A percentile compares a stretch with the other conserved stretches of the same genome.
These are phyloP conservation scores for Yarrowia osloensis DNA, from an alignment of 805 yeast genomes.

Conservation along the genomic window DNA sequence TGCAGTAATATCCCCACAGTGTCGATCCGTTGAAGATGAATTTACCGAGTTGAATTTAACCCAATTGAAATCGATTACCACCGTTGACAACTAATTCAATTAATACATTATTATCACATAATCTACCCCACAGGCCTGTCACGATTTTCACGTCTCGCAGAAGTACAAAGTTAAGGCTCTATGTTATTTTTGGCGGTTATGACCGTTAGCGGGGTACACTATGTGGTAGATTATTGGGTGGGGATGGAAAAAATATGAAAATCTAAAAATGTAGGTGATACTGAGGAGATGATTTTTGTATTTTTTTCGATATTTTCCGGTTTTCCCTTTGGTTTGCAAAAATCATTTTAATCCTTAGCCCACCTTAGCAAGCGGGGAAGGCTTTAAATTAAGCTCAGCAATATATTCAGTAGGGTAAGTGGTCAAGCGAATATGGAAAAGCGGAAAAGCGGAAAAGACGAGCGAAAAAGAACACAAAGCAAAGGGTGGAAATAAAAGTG, in stretches of 20 bases:
- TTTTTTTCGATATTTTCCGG: no score
- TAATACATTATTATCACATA: neutral
- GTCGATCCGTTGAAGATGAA: no score
- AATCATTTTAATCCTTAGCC: no score
- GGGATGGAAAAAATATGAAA: no score
- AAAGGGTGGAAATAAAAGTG: neutral
- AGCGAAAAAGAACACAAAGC: neutral
- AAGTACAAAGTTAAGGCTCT: conserved; percentile 4
- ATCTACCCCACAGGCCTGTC: neutral
- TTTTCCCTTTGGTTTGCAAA: no score
- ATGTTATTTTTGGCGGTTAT: conserved; percentile 20
- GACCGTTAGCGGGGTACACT: no score
- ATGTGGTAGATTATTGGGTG: no score
- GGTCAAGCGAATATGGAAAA: neutral
- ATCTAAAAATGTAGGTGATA: no score
- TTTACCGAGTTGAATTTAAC: no score
- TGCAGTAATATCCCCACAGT: no score
- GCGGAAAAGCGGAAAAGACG: neutral
- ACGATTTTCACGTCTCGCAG: neutral
- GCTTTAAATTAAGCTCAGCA: neutral
- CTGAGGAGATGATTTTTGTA: neutral
- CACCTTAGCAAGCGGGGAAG: neutral
- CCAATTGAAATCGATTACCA: no score
- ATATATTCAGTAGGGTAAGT: neutral
- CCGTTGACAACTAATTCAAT: no score